A percentile compares a stretch with the other conserved stretches of the same genome.
Evolutionary conservation across 2,329 filamentous ascomycete species (phyloP).

Genomic region (Xylariales sp.): DNA sequence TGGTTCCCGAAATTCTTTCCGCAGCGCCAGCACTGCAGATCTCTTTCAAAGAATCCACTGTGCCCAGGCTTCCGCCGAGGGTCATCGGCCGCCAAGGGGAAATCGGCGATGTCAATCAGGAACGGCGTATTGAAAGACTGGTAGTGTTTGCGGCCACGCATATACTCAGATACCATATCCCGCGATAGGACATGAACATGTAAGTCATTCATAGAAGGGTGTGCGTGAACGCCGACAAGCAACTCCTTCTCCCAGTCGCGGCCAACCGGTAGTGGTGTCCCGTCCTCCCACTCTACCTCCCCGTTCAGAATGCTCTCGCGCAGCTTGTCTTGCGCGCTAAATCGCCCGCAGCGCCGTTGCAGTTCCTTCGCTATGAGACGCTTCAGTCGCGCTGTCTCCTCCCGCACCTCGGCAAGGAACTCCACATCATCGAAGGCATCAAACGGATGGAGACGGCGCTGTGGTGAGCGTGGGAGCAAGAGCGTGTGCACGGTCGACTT

Average conservation of each 20-base stretch:
- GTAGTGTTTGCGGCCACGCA: slow-evolving; percentile 90
- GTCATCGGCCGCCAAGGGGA: slow-evolving; percentile 78
- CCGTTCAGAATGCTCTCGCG: slow-evolving; percentile 76
- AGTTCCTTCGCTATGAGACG: slow-evolving; percentile 79
- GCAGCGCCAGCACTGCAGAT: slow-evolving; percentile 89
- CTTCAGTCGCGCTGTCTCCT: slow-evolving; percentile 71
- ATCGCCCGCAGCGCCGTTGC: slow-evolving; percentile 72
- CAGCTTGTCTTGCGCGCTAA: slow-evolving; percentile 71
- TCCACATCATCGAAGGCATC: slow-evolving; percentile 76
- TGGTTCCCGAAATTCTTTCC: slow-evolving; percentile 76
- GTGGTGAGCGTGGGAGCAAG: slow-evolving; percentile 77
- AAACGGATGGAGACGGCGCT: slow-evolving; percentile 77
- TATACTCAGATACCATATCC: slow-evolving; percentile 77
- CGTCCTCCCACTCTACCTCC: slow-evolving; percentile 59
- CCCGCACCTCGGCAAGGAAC: slow-evolving; percentile 74
- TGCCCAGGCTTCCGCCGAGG: slow-evolving; percentile 66
- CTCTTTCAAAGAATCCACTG: slow-evolving; percentile 69
- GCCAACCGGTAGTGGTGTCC: slow-evolving; percentile 69
- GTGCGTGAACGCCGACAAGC: slow-evolving; percentile 82
- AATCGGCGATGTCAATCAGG: slow-evolving; percentile 80
- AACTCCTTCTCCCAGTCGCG: slow-evolving; percentile 84
- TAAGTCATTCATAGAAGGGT: slow-evolving; percentile 90
- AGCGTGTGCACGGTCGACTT: slow-evolving; percentile 89
- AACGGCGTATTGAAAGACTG: slow-evolving; percentile 91
- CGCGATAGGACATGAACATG: slow-evolving; percentile 89